Base-by-base conservation (phyloP, 352 stramenopile species). In the Phytophthora citricola region DNA sequence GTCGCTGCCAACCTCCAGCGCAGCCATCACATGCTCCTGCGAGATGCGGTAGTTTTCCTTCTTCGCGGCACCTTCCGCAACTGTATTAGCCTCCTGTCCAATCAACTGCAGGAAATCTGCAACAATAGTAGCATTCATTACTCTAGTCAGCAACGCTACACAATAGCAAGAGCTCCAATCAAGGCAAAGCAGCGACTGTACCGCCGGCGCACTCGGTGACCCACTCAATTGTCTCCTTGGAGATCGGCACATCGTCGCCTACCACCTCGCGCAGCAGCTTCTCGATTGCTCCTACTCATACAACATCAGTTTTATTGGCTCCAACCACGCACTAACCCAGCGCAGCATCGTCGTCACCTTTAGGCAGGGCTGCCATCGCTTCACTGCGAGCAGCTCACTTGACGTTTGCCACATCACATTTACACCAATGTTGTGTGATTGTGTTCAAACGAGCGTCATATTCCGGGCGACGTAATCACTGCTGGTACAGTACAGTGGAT, bases 31-130 rank as follows among this genome's bases (percentile, higher is more conserved):
- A 47, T 92, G 75, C 11, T 90, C 81, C n/a, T 75, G 39, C 15
- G 73, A 75, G 48, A 93, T 82, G 45, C 85, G 85, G 49, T 91
- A 90, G 57, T 89, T 88, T 40, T 93, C 81, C 49, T 80, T 87
- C 60, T 76, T 87, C 11, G 83, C 71, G 22, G 53, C 47, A 4
- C 46, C 63, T 50, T 87, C 79, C 0, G 85, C 85, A 9, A 86
- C 64, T 3, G 50, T 58, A 46, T 93, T 92, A 14, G 85, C 78
- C 20, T 79, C 72, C 1, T 73, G 51, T 2, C 83, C 78, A 22
- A 93, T 27, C 17, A 73, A 26, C 17, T 72, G 68, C 45, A 90
- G 26, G 32, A 93, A 86, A 27, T 83, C 85, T 93, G 45, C 47
- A 49, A 27, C 2, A 31, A 40, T 34, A 60, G 20, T 27, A 60